A percentile compares a stretch with the other conserved stretches of the same genome.
phyloP scores from a whole-genome alignment of 2,329 filamentous ascomycete species.

The Botryosphaeria dothidea region DNA sequence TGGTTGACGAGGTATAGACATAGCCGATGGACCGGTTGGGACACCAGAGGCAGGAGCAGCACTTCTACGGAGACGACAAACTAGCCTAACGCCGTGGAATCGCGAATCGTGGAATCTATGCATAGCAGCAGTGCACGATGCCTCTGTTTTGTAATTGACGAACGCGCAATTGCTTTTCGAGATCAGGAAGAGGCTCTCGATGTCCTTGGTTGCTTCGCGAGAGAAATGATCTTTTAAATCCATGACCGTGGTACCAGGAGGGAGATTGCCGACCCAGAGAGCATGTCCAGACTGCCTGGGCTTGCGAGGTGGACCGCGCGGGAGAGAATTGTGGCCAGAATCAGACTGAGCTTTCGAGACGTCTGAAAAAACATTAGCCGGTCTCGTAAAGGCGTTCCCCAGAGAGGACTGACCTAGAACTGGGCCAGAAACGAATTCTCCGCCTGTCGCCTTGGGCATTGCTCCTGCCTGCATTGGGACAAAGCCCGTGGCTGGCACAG shows the following conservation, averaged over 20 bases:
- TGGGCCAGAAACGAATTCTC: conserved; percentile 19
- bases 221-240: conserved; percentile 91
- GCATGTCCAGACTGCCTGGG: conserved; percentile 77
- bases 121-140: conserved; percentile 73
- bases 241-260: conserved; percentile 77
- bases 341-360: conserved; percentile 1
- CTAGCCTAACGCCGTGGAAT: conserved; percentile 81
- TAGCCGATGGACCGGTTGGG: conserved; percentile 57
- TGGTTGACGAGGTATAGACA: conserved; percentile 32
- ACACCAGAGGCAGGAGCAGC: conserved; percentile 48
- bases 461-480: background rate
- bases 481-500: background rate
- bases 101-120: conserved; percentile 85
- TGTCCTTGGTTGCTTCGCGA: conserved; percentile 68
- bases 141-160: conserved; percentile 87
- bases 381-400: background rate
- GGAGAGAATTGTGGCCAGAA: conserved; percentile 37
- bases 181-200: conserved; percentile 91
- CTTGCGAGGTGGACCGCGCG: conserved; percentile 66
- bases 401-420: conserved; percentile 26
- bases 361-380: background rate
- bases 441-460: background rate
- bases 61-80: conserved; percentile 74
- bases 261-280: conserved; percentile 94
- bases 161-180: conserved; percentile 98